These are phyloP conservation scores for Ciborinia camelliae DNA, from an alignment of 2,329 filamentous ascomycete genomes.

Conservation along the genomic window DNA sequence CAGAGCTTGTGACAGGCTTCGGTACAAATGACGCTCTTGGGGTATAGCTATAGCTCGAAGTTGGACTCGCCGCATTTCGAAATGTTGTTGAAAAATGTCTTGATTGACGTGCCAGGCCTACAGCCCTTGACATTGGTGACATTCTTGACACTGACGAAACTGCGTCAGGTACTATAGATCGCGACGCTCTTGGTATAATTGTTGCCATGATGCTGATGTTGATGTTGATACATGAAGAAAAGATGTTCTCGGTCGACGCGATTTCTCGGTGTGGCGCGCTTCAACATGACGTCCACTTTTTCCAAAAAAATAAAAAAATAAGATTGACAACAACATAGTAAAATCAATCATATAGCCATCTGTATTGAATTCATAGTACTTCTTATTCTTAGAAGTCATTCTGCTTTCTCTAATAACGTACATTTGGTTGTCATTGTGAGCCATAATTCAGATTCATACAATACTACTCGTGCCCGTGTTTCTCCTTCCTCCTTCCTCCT, in stretches of 20 bases:
- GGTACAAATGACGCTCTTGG: slow-evolving; percentile 24
- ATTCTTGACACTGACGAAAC: slow-evolving; percentile 17
- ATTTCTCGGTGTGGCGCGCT: slow-evolving; percentile 11
- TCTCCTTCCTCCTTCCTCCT: no score
- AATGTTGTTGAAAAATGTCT: slow-evolving; percentile 29
- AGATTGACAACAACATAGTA: neutral
- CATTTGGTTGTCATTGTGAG: neutral
- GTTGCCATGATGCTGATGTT: slow-evolving; percentile 21
- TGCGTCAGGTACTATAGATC: slow-evolving; percentile 26
- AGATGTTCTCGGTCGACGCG: slow-evolving; percentile 16
- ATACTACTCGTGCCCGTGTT: neutral
- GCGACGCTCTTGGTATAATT: slow-evolving; percentile 24
- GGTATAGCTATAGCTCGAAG: slow-evolving; percentile 30
- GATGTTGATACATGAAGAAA: slow-evolving; percentile 6
- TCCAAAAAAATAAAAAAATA: neutral
- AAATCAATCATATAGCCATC: neutral
- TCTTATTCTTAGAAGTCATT: neutral
- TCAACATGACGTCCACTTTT: neutral
- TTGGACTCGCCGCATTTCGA: slow-evolving; percentile 29
- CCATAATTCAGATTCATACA: neutral
- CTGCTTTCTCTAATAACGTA: neutral
- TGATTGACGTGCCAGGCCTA: slow-evolving; percentile 5
- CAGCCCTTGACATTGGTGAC: neutral
- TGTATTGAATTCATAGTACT: neutral
- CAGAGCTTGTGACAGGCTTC: slow-evolving; percentile 15